Evolutionary conservation across 1,284 basidiomycete species (phyloP), one percentile per base, ranked within the genome.

Genomic region (Apiotrichum domesticum): DNA sequence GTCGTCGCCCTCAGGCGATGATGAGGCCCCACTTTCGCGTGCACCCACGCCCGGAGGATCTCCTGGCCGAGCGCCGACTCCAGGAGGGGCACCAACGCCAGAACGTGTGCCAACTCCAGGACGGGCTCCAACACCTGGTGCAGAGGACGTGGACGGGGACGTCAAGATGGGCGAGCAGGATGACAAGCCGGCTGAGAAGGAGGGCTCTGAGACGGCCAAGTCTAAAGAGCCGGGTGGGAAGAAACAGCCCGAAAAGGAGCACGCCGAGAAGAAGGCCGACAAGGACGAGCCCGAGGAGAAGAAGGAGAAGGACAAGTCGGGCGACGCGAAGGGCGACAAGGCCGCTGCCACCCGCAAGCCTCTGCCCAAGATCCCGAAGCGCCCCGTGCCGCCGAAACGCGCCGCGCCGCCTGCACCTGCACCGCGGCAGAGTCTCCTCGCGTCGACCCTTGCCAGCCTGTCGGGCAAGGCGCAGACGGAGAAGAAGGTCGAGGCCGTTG

Each of bases 381-480:
- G 47, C 13, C 46, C 55, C 5, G n/a, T 39, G 13, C 29, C 37
- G 14, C 29, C 42, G 4, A 39, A 33, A 9, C 55, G 40, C 41
- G 11, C 45, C 13, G 50, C 41, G 3, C 35, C 56, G 10, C 37
- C 56, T 4, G 44, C 46, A 10, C 13, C 52, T 6, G 52, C 47
- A 6, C 51, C 59, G n/a, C 48, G 54, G 10, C 48, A 35, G 9
- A 47, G 42, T 6, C 52, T 62, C 35, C 55, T 62, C 11, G 57
- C 61, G 1, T 50, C 49, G 2, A 62, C 61, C 39, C 57, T 62
- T 15, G 51, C 52, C 34, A 62, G 54, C 46, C 39, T 56, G 13
- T 40, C 29, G 15, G 46, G 21, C 44, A 44, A 48, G 46, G 45
- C 37, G 39, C 29, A 9, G 4, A 33, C 3, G 29, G 50, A 48